Evolutionary conservation across 352 stramenopile genomes (phyloP).

Genomic region (Globisporangium lucens): DNA sequence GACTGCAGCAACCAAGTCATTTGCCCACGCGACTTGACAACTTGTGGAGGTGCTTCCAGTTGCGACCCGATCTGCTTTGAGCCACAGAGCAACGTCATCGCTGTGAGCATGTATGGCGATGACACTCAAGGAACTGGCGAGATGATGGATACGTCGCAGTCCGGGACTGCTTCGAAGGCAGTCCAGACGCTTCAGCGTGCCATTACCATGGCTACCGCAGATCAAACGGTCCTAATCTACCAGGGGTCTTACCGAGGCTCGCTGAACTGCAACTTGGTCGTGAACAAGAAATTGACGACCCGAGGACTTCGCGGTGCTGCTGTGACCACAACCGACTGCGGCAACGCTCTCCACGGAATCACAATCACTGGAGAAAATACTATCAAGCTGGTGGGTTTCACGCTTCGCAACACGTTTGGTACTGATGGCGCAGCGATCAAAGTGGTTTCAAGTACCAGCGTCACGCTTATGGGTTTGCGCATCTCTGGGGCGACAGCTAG

Average conservation of each 20-base stretch:
- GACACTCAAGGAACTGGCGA: slow-evolving; percentile 50
- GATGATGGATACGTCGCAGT: slow-evolving; percentile 44
- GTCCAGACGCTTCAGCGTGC: slow-evolving; percentile 41
- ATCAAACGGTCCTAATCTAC: slow-evolving; percentile 51
- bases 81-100: slow-evolving; percentile 31
- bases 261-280: slow-evolving; percentile 42
- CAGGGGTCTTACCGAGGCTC: slow-evolving; percentile 33
- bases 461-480: slow-evolving; percentile 18
- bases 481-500: slow-evolving; percentile 16
- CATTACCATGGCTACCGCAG: slow-evolving; percentile 26
- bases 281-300: slow-evolving; percentile 26
- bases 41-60: slow-evolving; percentile 20
- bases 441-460: slow-evolving; percentile 18
- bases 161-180: slow-evolving; percentile 50
- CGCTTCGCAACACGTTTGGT: slow-evolving; percentile 21
- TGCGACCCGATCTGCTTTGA: slow-evolving; percentile 48
- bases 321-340: slow-evolving; percentile 43
- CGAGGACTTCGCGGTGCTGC: slow-evolving; percentile 33
- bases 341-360: slow-evolving; percentile 21
- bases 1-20: slow-evolving; percentile 58
- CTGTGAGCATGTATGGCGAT: slow-evolving; percentile 45
- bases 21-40: slow-evolving; percentile 33
- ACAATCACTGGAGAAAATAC: slow-evolving; percentile 17
- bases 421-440: slow-evolving; percentile 28
- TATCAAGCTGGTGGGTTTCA: slow-evolving; percentile 25